Percentiles rank a stretch among this genome's conserved stretches.
These are phyloP conservation scores for Solanum chiquidenum DNA, from an alignment of 257 asterid species.

Conservation along the genomic window DNA sequence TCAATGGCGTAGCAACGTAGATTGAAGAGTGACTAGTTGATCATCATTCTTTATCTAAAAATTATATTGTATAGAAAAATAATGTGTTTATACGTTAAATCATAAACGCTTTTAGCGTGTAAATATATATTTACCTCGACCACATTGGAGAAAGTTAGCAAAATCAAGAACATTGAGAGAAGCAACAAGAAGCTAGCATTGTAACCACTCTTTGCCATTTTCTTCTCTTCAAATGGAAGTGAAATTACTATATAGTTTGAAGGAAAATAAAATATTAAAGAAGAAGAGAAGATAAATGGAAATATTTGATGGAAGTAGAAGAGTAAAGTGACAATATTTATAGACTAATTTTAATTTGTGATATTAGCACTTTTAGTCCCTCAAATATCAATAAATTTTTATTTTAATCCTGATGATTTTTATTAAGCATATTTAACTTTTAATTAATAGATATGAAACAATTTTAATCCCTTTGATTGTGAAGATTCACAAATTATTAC, in stretches of 20 bases:
- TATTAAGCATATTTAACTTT: not conserved
- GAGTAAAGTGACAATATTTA: conserved; percentile 3
- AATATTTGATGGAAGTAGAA: not conserved
- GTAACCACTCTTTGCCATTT: conserved; percentile 7
- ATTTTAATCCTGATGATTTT: not conserved
- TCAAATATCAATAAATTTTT: not conserved
- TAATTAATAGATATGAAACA: not conserved
- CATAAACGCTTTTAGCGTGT: not conserved
- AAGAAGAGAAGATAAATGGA: not conserved
- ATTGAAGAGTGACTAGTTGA: not conserved
- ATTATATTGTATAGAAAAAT: not conserved
- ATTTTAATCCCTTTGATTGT: not conserved
- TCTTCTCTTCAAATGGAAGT: not conserved
- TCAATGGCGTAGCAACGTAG: not conserved
- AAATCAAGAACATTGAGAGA: conserved; percentile 9
- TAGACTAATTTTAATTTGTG: not conserved
- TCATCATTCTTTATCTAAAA: not conserved
- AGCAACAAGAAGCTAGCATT: conserved; percentile 6
- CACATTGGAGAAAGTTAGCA: conserved; percentile 7
- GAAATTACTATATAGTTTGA: not conserved
- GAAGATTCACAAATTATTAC: not conserved
- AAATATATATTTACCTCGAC: conserved; percentile 3
- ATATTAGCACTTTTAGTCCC: not conserved
- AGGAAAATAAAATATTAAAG: not conserved
- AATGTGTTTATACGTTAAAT: not conserved